Evolutionary conservation across 2,329 filamentous ascomycete species (phyloP).

Genomic region (Colletotrichum filicis): DNA sequence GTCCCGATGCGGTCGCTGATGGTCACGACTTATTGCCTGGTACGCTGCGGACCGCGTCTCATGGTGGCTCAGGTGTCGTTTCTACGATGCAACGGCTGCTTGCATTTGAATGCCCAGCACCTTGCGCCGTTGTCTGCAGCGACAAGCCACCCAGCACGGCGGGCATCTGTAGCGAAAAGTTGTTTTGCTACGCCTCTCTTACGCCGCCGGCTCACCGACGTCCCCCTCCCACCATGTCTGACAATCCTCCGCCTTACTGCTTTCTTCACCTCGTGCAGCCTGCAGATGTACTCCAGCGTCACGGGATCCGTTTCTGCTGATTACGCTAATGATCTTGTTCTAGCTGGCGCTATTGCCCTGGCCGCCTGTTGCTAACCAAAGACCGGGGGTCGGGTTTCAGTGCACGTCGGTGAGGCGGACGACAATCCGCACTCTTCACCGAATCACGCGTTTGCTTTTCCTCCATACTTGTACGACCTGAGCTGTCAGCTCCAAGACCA

Average conservation of each 20-base stretch:
- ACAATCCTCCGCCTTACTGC: slow-evolving; percentile 32
- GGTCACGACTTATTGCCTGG: background rate
- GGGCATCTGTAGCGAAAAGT: background rate
- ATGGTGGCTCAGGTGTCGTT: slow-evolving; percentile 11
- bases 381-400: background rate
- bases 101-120: slow-evolving; percentile 3
- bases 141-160: background rate
- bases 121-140: slow-evolving; percentile 16
- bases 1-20: slow-evolving; percentile 17
- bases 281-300: slow-evolving; percentile 19
- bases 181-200: slow-evolving; percentile 27
- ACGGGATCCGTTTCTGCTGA: slow-evolving; percentile 19
- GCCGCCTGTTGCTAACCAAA: background rate
- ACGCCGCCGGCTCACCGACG: slow-evolving; percentile 10
- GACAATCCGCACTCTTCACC: slow-evolving; percentile 20
- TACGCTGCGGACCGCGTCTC: background rate
- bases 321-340: slow-evolving; percentile 15
- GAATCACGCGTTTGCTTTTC: slow-evolving; percentile 26
- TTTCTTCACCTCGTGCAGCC: slow-evolving; percentile 32
- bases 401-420: slow-evolving; percentile 30
- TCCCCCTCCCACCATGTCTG: slow-evolving; percentile 17
- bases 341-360: background rate
- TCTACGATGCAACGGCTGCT: slow-evolving; percentile 15
- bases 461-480: slow-evolving; percentile 19
- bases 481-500: slow-evolving; percentile 26